Conservation (phyloP, 2,329 filamentous ascomycete species). For the Fusarium pseudograminearum region DNA sequence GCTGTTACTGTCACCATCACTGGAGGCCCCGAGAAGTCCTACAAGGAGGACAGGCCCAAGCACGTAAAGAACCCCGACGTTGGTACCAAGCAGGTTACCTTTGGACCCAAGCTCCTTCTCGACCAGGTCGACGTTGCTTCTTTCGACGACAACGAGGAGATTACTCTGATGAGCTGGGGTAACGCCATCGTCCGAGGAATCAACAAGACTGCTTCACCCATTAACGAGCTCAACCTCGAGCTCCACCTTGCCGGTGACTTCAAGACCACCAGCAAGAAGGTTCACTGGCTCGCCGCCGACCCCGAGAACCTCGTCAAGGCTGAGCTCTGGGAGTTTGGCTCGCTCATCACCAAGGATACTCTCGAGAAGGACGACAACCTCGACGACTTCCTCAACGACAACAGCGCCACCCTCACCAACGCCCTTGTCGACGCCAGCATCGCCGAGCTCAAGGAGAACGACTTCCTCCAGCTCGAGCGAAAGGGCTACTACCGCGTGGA, state of each 20-base stretch:
- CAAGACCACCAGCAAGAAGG: conserved; percentile 95
- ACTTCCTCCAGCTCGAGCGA: conserved; percentile 95
- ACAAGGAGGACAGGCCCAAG: conserved; percentile 81
- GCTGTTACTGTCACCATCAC: conserved; percentile 77
- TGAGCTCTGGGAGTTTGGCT: conserved; percentile 94
- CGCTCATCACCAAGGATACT: conserved; percentile 94
- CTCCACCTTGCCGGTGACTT: conserved; percentile 94
- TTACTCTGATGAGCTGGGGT: conserved; percentile 97
- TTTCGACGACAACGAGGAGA: conserved; percentile 88
- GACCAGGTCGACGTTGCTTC: conserved; percentile 88
- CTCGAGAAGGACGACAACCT: conserved; percentile 88
- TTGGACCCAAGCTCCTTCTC: conserved; percentile 79
- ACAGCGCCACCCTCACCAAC: conserved; percentile 79
- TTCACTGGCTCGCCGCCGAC: conserved; percentile 88
- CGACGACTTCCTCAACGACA: conserved; percentile 83
- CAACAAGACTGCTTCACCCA: conserved; percentile 62
- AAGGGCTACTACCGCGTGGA: conserved; percentile 94
- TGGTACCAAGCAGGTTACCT: conserved; percentile 87
- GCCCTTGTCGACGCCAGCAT: conserved; percentile 87
- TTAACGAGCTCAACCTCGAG: conserved; percentile 81
- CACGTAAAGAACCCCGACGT: conserved; percentile 90
- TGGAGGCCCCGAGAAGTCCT: conserved; percentile 72
- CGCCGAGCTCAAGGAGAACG: conserved; percentile 80
- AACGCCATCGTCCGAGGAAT: conserved; percentile 84
- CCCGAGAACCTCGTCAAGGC: conserved; percentile 82